Base-by-base conservation (phyloP, 2,329 filamentous ascomycete species). In the Aureobasidium sp. region DNA sequence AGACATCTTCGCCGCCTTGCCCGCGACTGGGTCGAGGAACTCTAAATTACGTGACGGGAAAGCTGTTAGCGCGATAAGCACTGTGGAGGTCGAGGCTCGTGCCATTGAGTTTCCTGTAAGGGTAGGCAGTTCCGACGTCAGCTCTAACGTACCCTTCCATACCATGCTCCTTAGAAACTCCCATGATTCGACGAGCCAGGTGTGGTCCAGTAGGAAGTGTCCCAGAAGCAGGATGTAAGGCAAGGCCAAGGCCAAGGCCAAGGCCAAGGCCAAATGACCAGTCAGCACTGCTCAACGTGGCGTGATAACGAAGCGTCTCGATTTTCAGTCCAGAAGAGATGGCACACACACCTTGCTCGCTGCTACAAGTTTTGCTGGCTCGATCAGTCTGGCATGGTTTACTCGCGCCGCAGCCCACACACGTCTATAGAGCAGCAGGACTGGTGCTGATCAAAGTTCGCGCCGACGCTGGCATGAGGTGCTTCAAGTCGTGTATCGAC, bases 11-110 rank as follows among this genome's bases (percentile, higher is more conserved):
- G 53, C 53, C 41, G 39, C 37, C 39, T 31, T 39, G 53, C n/a
- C 53, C 53, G 53, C 53, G 41, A 57, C 53, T 45, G 27, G 53
- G 53, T 57, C 53, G 29, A 36, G 39, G 39, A 57, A 57, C 39
- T 45, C 37, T 57, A 57, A 58, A 58, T 58, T 58, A 58, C 55
- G 55, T 58, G 55, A 57, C 53, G 53, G 39, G 29, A 57, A 58
- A 58, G 31, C 42, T 31, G 25, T 58, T 58, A 58, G 55, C 55
- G 42, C 55, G 55, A 58, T 47, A 58, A 58, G 55, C 41, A 48
- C 15, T 39, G 55, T 47, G 41, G 55, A 58, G 55, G 34, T 39
- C 31, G 41, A 29, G 39, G 53, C 53, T 57, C 53, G 36, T 31
- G 37, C 36, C 22, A 41, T 42, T 52, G 39, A 22, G 39, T 58